Base-by-base conservation (phyloP, 75 land plant genomes). In the Ceratopteris richardii region DNA sequence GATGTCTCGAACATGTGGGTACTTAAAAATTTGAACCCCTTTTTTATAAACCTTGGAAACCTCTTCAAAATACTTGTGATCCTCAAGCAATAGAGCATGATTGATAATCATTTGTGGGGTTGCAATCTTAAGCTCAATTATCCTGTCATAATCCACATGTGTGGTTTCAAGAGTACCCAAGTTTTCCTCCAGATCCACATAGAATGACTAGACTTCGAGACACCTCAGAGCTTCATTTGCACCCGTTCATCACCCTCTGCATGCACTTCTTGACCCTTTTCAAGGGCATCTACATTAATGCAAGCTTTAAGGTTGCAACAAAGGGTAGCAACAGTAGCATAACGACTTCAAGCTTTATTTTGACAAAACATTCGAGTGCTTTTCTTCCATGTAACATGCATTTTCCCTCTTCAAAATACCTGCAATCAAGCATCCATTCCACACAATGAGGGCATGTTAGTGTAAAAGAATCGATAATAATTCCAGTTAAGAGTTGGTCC, bases 81-180 rank as follows among this genome's bases (percentile, higher is more conserved):
- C 85, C 92, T 89, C 97, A 31, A 92, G 61, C 64, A 92, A 68
- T 31, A 75, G 56, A 16, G 97, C 86, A 67, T 84, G 88, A 52
- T 88, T 87, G 22, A 92, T 73, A 33, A 92, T 80, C 57, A 92
- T 92, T 62, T 92, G 97, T 16, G 97, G 89, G 6, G 97, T 92
- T 36, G 94, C 94, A 48, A 92, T 92, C 69, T 77, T 87, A 53
- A 87, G 63, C 53, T 87, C 94, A 50, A 92, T 66, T 56, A 92
- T 88, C n/a, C 82, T 64, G 57, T 92, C 97, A 64, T 92, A 92
- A 27, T 82, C 77, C 17, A 43, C 73, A 7, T 94, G 86, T 10
- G 89, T 82, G 0, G 85, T 75, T 31, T 92, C 89, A 62, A 92
- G 44, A 12, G 81, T 80, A 5, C 94, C 97, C 31, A 92, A 31